A percentile compares a stretch with the other conserved stretches of the same genome.
Conservation (phyloP, 805 yeast genomes). For the Hanseniaspora nectarophila region DNA sequence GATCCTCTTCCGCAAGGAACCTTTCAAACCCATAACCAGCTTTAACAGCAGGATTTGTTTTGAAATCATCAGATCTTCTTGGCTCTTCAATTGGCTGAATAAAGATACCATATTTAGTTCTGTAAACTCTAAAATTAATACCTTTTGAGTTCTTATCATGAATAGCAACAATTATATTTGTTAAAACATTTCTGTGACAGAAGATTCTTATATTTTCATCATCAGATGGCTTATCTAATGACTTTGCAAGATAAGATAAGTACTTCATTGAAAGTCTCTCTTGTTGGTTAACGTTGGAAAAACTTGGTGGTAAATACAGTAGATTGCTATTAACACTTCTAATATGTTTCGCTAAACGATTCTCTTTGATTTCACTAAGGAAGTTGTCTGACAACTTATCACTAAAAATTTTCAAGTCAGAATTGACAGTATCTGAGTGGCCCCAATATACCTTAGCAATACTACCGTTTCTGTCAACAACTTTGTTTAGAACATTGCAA, state of each 20-base stretch:
- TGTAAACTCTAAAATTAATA: constrained; percentile 1
- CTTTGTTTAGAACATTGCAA: neutral
- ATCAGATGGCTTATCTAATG: neutral
- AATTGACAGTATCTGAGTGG: neutral
- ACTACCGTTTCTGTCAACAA: neutral
- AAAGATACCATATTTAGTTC: neutral
- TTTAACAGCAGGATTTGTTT: neutral
- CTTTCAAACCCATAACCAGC: constrained; percentile 10
- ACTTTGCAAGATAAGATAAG: neutral
- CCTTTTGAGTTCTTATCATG: neutral
- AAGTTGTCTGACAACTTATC: neutral
- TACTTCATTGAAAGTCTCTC: constrained; percentile 9
- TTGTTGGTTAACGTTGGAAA: neutral
- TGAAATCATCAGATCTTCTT: neutral
- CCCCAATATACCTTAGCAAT: neutral
- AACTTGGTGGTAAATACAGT: neutral
- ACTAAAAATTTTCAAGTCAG: neutral
- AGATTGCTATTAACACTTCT: neutral
- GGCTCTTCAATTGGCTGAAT: constrained; percentile 10
- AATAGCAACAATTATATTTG: constrained; percentile 1
- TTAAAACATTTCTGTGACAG: constrained; percentile 12
- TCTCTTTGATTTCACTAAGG: neutral
- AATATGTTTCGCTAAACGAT: neutral
- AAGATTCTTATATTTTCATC: neutral
- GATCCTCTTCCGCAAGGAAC: neutral